Conservation (phyloP, 495 filamentous ascomycete genomes). For the Tuber melanosporum region DNA sequence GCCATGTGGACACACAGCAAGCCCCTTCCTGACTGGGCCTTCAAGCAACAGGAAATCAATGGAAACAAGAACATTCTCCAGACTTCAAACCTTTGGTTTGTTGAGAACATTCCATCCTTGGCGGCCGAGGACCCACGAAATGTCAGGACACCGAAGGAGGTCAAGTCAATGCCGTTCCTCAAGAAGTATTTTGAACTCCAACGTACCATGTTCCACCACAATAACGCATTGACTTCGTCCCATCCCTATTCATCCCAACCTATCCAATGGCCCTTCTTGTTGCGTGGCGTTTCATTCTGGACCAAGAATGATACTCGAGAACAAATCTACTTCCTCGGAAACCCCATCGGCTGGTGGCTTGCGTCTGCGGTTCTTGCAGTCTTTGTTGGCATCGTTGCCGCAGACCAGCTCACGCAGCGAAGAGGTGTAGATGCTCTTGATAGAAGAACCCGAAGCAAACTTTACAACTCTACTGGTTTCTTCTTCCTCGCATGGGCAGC, state of each 20-base stretch:
- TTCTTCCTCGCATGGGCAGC: conserved; percentile 97
- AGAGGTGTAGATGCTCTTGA: conserved; percentile 91
- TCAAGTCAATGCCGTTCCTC: conserved; percentile 79
- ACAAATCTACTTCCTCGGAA: conserved; percentile 98
- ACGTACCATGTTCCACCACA: conserved; percentile 97
- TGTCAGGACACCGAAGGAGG: conserved; percentile 62
- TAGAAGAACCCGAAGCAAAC: conserved; percentile 78
- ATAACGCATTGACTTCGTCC: conserved; percentile 92
- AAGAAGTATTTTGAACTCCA: conserved; percentile 95
- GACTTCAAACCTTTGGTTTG: conserved; percentile 87
- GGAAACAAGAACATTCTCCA: conserved; percentile 94
- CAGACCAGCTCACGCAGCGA: conserved; percentile 85
- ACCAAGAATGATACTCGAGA: conserved; percentile 91
- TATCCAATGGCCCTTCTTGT: conserved; percentile 95
- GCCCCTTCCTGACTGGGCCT: conserved; percentile 91
- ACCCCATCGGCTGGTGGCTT: conserved; percentile 97
- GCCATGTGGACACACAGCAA: conserved; percentile 98
- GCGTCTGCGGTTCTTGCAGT: conserved; percentile 85
- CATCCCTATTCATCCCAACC: conserved; percentile 92
- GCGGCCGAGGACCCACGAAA: conserved; percentile 61
- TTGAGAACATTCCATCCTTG: conserved; percentile 81
- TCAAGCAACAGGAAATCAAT: conserved; percentile 97
- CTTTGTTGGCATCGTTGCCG: conserved; percentile 83
- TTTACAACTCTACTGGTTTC: conserved; percentile 98
- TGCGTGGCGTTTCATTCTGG: conserved; percentile 98